These are phyloP conservation scores for Ceratobasidium sp. DNA, from an alignment of 1,284 basidiomycete species.

Conservation along the genomic window DNA sequence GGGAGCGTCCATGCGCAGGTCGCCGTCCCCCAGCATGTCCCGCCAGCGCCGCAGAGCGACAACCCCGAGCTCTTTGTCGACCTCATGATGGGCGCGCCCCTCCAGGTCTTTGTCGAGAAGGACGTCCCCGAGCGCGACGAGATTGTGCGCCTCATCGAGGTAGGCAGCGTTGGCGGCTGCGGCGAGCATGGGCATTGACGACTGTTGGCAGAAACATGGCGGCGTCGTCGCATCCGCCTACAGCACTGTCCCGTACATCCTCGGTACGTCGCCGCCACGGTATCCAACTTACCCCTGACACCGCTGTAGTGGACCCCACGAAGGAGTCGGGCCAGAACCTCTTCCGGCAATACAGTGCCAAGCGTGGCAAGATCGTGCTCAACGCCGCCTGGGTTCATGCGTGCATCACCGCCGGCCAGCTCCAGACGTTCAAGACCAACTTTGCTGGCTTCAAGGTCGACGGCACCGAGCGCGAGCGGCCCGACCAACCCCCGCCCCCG, in stretches of 20 bases:
- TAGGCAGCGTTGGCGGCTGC: too few relatives aligned
- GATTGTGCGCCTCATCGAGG: conserved; percentile 70
- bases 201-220: conserved; percentile 69
- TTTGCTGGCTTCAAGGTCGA: conserved; percentile 82
- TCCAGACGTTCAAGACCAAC: conserved; percentile 76
- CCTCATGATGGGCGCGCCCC: conserved; percentile 78
- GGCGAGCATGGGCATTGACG: too few relatives aligned
- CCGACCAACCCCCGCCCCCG: conserved; percentile 41
- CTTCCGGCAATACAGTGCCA: conserved; percentile 76
- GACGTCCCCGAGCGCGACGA: conserved; percentile 74
- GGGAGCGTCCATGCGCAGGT: conserved; percentile 5
- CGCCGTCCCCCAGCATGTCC: conserved; percentile 7
- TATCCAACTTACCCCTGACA: conserved; percentile 29
- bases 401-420: conserved; percentile 70
- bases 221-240: conserved; percentile 76
- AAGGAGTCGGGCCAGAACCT: conserved; percentile 82
- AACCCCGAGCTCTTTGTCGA: conserved; percentile 70
- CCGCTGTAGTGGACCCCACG: conserved; percentile 68
- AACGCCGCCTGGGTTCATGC: conserved; percentile 70
- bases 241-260: conserved; percentile 76
- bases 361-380: conserved; percentile 80
- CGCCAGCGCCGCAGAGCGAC: background rate
- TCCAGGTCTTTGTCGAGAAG: conserved; percentile 79
- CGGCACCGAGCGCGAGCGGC: conserved; percentile 64
- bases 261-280: conserved; percentile 62